Evolutionary conservation across 345 rosid species (phyloP).

Genomic region (Gynandropsis gynandra): DNA sequence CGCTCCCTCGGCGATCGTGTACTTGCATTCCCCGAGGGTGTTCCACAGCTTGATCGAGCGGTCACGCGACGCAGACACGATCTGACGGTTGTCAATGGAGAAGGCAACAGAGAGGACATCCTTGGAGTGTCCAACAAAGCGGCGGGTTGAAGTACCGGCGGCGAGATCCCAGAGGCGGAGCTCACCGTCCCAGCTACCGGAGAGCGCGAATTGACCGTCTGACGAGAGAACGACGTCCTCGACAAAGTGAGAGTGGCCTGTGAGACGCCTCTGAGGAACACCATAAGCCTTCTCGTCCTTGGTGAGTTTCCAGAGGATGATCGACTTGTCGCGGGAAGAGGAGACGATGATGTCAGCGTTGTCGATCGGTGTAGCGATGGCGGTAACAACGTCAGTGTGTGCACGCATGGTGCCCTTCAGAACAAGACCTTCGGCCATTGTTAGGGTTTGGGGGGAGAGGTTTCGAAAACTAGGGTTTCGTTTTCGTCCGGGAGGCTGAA

Average conservation of each 20-base stretch:
- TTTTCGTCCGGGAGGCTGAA: too few relatives aligned
- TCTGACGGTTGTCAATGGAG: slow-evolving; percentile 75
- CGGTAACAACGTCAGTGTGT: slow-evolving; percentile 78
- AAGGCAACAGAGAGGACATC: slow-evolving; percentile 75
- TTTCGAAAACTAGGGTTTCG: too few relatives aligned
- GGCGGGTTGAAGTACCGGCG: slow-evolving; percentile 48
- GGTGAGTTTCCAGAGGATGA: slow-evolving; percentile 63
- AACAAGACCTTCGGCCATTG: slow-evolving; percentile 48
- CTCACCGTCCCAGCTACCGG: slow-evolving; percentile 84
- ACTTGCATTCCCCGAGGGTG: slow-evolving; percentile 79
- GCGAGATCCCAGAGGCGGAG: slow-evolving; percentile 80
- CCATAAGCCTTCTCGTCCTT: slow-evolving; percentile 65
- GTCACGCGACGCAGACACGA: slow-evolving; percentile 77
- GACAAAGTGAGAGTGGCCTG: slow-evolving; percentile 76
- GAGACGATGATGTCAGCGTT: slow-evolving; percentile 68
- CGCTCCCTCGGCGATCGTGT: slow-evolving; percentile 52
- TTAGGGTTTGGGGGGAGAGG: neutral
- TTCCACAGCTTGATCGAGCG: slow-evolving; percentile 70
- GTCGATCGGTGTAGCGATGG: slow-evolving; percentile 68
- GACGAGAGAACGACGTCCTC: slow-evolving; percentile 78
- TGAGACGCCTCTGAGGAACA: slow-evolving; percentile 60
- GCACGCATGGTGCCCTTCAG: slow-evolving; percentile 70
- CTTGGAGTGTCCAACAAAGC: slow-evolving; percentile 75
- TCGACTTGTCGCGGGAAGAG: slow-evolving; percentile 79
- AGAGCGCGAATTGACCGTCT: slow-evolving; percentile 75